Evolutionary conservation across 129 eudicot species (phyloP).

Genomic region (Escallonia herrerae): DNA sequence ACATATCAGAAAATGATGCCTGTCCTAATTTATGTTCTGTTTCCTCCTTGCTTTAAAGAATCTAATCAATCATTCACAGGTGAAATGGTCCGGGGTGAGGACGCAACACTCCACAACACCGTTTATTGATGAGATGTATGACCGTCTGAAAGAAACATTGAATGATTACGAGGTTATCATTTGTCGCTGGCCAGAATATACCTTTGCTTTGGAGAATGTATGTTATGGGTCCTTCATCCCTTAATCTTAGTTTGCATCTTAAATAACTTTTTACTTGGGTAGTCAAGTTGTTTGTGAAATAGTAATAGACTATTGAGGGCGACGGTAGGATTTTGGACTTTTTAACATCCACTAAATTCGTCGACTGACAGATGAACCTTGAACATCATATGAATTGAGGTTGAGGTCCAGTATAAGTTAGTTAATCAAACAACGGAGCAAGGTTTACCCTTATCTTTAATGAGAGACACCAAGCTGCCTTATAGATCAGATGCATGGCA

Average conservation of each 20-base stretch:
- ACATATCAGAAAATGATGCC: not conserved
- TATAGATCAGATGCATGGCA: not conserved
- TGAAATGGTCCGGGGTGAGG: slow-evolving; percentile 75
- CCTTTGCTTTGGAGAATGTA: slow-evolving; percentile 73
- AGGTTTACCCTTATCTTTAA: not conserved
- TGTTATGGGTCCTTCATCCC: slow-evolving; percentile 9
- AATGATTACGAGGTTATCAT: slow-evolving; percentile 75
- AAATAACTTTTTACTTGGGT: not conserved
- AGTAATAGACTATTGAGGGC: too few species aligned
- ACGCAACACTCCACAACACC: slow-evolving; percentile 75
- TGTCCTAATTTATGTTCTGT: not conserved
- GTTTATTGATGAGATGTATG: slow-evolving; percentile 84
- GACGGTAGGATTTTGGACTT: too few species aligned
- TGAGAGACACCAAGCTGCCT: not conserved
- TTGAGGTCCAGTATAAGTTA: not conserved
- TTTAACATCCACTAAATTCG: too few species aligned
- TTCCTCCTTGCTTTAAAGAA: not conserved
- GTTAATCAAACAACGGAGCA: not conserved
- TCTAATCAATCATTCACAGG: slow-evolving; percentile 30
- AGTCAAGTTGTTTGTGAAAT: too few species aligned
- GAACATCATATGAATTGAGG: not conserved
- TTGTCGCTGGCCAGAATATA: slow-evolving; percentile 90
- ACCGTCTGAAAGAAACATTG: slow-evolving; percentile 57
- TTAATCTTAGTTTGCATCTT: not conserved
- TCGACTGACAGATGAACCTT: too few species aligned